Evolutionary conservation across 2,329 filamentous ascomycete genomes (phyloP).

Genomic region (Penicillium olsonii): DNA sequence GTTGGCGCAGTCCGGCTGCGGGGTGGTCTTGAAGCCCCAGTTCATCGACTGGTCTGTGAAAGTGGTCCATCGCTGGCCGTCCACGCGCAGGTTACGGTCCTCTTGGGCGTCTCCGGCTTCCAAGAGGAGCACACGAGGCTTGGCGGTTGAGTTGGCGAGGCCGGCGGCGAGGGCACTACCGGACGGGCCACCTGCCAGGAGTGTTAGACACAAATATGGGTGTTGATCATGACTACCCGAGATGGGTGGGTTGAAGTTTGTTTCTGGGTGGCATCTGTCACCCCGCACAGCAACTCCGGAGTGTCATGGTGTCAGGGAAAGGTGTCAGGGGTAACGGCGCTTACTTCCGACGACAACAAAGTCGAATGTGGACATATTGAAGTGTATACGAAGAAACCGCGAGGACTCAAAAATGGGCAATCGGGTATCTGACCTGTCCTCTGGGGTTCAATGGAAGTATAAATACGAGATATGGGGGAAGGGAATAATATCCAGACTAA

Average conservation of each 20-base stretch:
- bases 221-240: background rate
- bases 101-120: constrained; percentile 59
- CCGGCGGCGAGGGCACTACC: constrained; percentile 57
- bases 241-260: background rate
- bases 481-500: no score
- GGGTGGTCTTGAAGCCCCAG: constrained; percentile 53
- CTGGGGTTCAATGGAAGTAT: background rate
- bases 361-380: constrained; percentile 17
- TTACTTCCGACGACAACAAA: constrained; percentile 21
- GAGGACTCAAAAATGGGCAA: background rate
- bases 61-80: constrained; percentile 55
- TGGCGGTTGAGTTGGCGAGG: constrained; percentile 50
- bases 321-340: constrained; percentile 2
- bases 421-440: background rate
- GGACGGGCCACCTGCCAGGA: constrained; percentile 48
- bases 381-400: background rate
- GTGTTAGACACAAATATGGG: background rate
- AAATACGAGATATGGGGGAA: constrained; percentile 1
- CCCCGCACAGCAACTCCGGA: background rate
- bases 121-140: constrained; percentile 58
- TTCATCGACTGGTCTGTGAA: constrained; percentile 53
- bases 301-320: background rate
- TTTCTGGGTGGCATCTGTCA: background rate
- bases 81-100: constrained; percentile 49
- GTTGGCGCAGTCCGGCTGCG: constrained; percentile 42